Conservation (phyloP, 2,329 filamentous ascomycete species). For the Penicillium sp. region DNA sequence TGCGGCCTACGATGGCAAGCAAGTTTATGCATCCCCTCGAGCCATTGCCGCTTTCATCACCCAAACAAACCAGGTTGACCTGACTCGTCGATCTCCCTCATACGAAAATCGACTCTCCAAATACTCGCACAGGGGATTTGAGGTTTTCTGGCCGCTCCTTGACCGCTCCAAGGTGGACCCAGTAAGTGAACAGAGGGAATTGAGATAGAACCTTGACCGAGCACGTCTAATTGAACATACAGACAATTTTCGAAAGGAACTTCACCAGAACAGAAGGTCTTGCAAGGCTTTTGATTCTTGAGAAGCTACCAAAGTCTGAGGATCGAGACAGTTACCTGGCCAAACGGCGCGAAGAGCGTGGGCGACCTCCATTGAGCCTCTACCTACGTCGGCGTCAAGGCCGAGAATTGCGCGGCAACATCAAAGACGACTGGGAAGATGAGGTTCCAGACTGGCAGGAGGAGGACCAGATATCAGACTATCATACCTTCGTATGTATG, state of each 20-base stretch:
- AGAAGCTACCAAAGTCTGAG: slow-evolving; percentile 63
- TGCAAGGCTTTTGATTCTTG: slow-evolving; percentile 71
- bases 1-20: slow-evolving; percentile 70
- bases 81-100: slow-evolving; percentile 72
- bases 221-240: background rate
- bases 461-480: slow-evolving; percentile 69
- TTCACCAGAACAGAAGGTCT: slow-evolving; percentile 71
- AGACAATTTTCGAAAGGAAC: slow-evolving; percentile 75
- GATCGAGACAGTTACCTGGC: slow-evolving; percentile 66
- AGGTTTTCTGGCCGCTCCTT: slow-evolving; percentile 71
- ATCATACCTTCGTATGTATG: slow-evolving; percentile 69
- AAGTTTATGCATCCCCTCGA: slow-evolving; percentile 72
- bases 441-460: slow-evolving; percentile 80
- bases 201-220: background rate
- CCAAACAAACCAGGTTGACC: slow-evolving; percentile 73
- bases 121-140: slow-evolving; percentile 77
- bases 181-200: slow-evolving; percentile 13
- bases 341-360: slow-evolving; percentile 65
- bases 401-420: slow-evolving; percentile 55
- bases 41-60: slow-evolving; percentile 74
- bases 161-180: slow-evolving; percentile 73
- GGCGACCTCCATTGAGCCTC: slow-evolving; percentile 53
- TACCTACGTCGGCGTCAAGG: slow-evolving; percentile 35
- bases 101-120: slow-evolving; percentile 85
- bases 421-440: slow-evolving; percentile 71